These are phyloP conservation scores for Gonapodya sp. DNA, from an alignment of 192 early-diverging fungal genomes.

Conservation along the genomic window DNA sequence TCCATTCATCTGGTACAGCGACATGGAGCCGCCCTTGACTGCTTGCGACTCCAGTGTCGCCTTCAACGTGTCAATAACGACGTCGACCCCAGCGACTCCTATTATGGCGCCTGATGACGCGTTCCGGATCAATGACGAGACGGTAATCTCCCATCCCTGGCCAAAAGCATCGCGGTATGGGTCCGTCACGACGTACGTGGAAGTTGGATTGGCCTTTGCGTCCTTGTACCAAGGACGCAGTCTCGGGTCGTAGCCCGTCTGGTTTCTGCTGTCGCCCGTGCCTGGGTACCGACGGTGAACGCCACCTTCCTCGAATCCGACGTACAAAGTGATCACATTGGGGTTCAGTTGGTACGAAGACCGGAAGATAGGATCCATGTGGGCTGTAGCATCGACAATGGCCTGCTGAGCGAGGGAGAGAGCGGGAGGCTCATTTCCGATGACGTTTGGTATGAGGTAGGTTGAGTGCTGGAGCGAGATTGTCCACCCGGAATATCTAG, in stretches of 20 bases:
- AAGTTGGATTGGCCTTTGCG: slow-evolving; percentile 7
- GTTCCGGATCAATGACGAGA: slow-evolving; percentile 3
- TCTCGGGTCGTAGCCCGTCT: slow-evolving; percentile 21
- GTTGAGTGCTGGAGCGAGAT: slow-evolving; percentile 19
- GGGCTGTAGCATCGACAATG: slow-evolving; percentile 19
- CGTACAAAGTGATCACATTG: slow-evolving; percentile 15
- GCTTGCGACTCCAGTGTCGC: neutral
- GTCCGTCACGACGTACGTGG: slow-evolving; percentile 19
- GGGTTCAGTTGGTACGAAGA: slow-evolving; percentile 16
- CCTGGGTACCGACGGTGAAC: slow-evolving; percentile 23
- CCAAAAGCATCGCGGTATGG: slow-evolving; percentile 21
- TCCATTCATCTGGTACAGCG: neutral
- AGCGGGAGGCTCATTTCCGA: slow-evolving; percentile 15
- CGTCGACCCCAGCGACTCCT: slow-evolving; percentile 15
- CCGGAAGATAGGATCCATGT: slow-evolving; percentile 20
- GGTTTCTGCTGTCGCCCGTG: slow-evolving; percentile 13
- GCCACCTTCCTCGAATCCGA: slow-evolving; percentile 21
- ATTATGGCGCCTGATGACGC: slow-evolving; percentile 1
- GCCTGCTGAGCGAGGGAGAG: slow-evolving; percentile 8
- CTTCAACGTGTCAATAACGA: neutral
- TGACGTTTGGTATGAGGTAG: slow-evolving; percentile 12
- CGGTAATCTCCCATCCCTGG: slow-evolving; percentile 22
- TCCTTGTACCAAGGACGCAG: slow-evolving; percentile 22
- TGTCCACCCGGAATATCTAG: slow-evolving; percentile 7
- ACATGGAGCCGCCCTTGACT: neutral